Evolutionary conservation across 2,329 filamentous ascomycete species (phyloP).

Genomic region (Aspergillus proliferans): DNA sequence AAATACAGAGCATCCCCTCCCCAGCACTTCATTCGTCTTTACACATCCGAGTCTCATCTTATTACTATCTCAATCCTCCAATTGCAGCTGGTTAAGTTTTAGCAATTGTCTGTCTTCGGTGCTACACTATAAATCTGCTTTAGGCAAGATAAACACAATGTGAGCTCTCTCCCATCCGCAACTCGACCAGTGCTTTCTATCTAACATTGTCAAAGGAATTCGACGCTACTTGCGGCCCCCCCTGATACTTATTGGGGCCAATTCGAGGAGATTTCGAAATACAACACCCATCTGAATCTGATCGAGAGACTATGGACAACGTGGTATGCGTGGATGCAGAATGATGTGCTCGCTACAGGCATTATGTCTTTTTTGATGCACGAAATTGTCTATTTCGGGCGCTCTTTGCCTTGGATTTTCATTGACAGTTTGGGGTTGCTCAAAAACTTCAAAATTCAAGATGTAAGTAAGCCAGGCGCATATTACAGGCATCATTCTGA

Average conservation of each 20-base stretch:
- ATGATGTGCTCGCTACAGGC: constrained; percentile 90
- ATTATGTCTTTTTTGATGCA: constrained; percentile 98
- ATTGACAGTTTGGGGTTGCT: constrained; percentile 84
- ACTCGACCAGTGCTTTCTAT: not conserved
- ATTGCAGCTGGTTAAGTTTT: not conserved
- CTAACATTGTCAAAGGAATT: constrained; percentile 37
- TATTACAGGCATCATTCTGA: constrained; percentile 1
- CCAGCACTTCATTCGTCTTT: constrained; percentile 2
- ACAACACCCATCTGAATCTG: constrained; percentile 81
- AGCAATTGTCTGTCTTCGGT: not conserved
- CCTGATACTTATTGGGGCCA: constrained; percentile 60
- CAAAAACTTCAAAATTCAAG: constrained; percentile 91
- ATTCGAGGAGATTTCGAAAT: constrained; percentile 58
- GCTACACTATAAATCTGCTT: not conserved
- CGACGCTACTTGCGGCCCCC: constrained; percentile 35
- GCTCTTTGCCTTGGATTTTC: constrained; percentile 84
- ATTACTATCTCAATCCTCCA: not conserved
- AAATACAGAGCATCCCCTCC: constrained; percentile 13
- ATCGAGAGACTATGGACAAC: constrained; percentile 87
- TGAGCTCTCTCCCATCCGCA: constrained; percentile 8
- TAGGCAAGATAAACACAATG: constrained; percentile 8
- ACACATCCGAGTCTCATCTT: constrained; percentile 1
- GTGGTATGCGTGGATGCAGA: constrained; percentile 98
- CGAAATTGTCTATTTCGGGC: constrained; percentile 89
- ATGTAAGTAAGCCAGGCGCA: constrained; percentile 48